phyloP scores from a whole-genome alignment of 768 basidiomycete species.

The Lyophyllum decastes region DNA sequence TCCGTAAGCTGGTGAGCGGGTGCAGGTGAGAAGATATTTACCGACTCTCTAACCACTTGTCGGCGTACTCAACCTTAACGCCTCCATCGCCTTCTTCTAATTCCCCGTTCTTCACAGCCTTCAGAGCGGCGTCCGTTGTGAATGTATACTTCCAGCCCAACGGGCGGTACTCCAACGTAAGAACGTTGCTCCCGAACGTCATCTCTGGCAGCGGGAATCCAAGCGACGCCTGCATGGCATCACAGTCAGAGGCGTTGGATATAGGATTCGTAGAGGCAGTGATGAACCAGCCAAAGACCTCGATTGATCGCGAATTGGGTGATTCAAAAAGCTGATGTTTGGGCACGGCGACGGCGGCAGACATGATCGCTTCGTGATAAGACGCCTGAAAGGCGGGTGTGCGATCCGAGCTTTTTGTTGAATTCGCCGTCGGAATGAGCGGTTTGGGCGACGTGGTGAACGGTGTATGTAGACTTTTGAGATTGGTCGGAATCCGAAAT shows the following conservation, averaged over 20 bases:
- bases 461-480: constrained; percentile 10
- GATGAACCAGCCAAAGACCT: constrained; percentile 68
- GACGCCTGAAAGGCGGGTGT: neutral
- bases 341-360: constrained; percentile 50
- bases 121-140: constrained; percentile 66
- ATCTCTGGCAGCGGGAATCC: constrained; percentile 92
- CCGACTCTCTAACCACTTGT: constrained; percentile 92
- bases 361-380: constrained; percentile 33
- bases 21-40: constrained; percentile 31
- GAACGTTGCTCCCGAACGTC: constrained; percentile 87
- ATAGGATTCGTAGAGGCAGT: constrained; percentile 76
- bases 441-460: constrained; percentile 6
- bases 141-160: constrained; percentile 71
- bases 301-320: constrained; percentile 68
- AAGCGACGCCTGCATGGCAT: constrained; percentile 61
- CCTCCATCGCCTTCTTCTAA: constrained; percentile 83
- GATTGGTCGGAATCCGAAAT: constrained; percentile 21
- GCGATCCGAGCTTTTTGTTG: neutral
- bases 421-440: neutral
- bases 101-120: constrained; percentile 73
- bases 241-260: constrained; percentile 74
- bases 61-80: constrained; percentile 93
- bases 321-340: constrained; percentile 68
- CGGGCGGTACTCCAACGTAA: constrained; percentile 65
- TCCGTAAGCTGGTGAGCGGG: neutral